Conservation (phyloP, 2,329 filamentous ascomycete species). For the Claviceps paspali region DNA sequence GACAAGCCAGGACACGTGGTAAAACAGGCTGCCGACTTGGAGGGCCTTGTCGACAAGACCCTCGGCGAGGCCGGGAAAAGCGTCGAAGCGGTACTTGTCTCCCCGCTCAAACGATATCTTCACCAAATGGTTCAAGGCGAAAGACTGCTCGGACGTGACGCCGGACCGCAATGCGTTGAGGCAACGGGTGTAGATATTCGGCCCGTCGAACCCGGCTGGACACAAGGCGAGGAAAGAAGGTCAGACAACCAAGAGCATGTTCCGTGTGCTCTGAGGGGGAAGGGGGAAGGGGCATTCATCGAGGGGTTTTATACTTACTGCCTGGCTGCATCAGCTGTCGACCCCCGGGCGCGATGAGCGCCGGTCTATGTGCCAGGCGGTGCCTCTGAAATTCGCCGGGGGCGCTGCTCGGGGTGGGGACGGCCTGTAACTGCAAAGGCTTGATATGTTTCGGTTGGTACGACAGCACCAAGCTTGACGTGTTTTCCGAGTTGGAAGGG, state of each 20-base stretch:
- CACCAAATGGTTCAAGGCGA: constrained; percentile 81
- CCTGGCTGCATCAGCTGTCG: constrained; percentile 42
- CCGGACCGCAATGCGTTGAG: constrained; percentile 70
- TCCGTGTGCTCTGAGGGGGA: neutral
- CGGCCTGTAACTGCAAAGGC: constrained; percentile 54
- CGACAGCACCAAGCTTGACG: constrained; percentile 45
- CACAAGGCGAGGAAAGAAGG: constrained; percentile 8
- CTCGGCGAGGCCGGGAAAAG: constrained; percentile 77
- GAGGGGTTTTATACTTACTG: constrained; percentile 29
- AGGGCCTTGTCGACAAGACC: constrained; percentile 74
- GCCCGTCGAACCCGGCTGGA: constrained; percentile 50
- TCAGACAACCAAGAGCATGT: neutral
- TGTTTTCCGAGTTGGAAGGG: constrained; percentile 38
- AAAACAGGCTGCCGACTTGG: constrained; percentile 64
- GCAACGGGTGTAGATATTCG: constrained; percentile 84
- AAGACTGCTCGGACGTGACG: constrained; percentile 71
- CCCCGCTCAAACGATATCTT: constrained; percentile 91
- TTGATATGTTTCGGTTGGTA: constrained; percentile 53
- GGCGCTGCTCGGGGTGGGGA: constrained; percentile 61
- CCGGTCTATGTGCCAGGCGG: constrained; percentile 27
- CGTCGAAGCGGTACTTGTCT: constrained; percentile 90
- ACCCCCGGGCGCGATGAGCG: constrained; percentile 13
- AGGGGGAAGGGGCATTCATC: neutral
- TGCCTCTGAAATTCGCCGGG: constrained; percentile 43
- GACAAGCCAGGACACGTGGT: constrained; percentile 67